Evolutionary conservation across 257 asterid genomes (phyloP).

Genomic region (Solanum corneliomulleri): DNA sequence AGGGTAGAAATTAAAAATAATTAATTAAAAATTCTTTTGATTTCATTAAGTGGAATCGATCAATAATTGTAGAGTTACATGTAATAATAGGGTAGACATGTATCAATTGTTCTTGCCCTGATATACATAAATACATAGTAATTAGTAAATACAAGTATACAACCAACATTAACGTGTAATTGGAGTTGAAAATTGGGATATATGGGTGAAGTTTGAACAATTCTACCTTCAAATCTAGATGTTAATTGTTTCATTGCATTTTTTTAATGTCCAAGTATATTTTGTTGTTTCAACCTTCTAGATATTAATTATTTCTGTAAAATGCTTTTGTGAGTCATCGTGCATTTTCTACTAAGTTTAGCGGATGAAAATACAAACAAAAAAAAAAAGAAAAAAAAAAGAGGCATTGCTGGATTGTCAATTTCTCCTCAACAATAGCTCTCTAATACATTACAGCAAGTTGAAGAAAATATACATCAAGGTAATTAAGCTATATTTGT

Average conservation of each 20-base stretch:
- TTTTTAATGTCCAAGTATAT: background rate
- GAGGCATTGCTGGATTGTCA: background rate
- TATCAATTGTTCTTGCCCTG: background rate
- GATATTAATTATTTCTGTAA: background rate
- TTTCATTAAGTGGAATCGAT: background rate
- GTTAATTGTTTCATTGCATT: background rate
- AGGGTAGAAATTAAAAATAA: background rate
- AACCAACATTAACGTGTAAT: background rate
- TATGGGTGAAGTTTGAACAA: background rate
- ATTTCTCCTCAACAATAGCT: background rate
- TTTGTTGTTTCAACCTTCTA: too few species aligned
- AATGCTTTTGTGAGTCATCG: background rate
- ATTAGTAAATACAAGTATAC: background rate
- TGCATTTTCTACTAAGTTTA: background rate
- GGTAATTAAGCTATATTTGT: background rate
- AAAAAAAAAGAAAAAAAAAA: too few species aligned
- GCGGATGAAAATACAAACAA: background rate
- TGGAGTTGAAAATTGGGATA: background rate
- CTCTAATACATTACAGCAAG: background rate
- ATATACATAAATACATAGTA: background rate
- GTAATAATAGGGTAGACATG: background rate
- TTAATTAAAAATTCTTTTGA: accelerated
- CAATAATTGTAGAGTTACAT: background rate
- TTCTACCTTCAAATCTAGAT: background rate
- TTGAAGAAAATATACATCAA: background rate